Conservation (phyloP, 441 rosid species). For the Breynia disticha region DNA sequence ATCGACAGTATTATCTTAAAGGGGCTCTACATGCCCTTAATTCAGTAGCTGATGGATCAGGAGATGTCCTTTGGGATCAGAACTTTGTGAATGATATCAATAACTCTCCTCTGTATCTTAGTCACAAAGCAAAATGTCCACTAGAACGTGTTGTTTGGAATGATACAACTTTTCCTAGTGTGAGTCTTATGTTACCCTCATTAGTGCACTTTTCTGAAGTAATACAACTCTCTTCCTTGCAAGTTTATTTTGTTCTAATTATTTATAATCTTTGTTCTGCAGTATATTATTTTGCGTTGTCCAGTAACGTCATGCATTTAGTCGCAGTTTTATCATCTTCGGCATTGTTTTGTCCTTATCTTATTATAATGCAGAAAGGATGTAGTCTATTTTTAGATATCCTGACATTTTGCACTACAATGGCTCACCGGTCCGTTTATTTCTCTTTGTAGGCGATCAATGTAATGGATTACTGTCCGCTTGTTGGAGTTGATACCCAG, state of each 20-base stretch:
- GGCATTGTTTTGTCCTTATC: too few species aligned
- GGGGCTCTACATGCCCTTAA: conserved; percentile 76
- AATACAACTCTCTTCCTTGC: too few species aligned
- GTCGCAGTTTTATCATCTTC: too few species aligned
- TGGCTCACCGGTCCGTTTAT: too few species aligned
- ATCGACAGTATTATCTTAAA: conserved; percentile 91
- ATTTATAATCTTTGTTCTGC: too few species aligned
- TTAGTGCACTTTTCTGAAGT: neutral
- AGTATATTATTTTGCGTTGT: too few species aligned
- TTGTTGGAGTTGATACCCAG: conserved; percentile 76
- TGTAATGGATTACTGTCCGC: conserved; percentile 95
- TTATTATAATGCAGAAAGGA: too few species aligned
- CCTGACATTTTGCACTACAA: too few species aligned
- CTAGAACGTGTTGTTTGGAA: conserved; percentile 90
- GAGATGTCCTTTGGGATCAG: conserved; percentile 85
- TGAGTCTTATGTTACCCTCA: conserved; percentile 30
- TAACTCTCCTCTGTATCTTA: conserved; percentile 75
- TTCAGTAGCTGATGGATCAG: conserved; percentile 44
- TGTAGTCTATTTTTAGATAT: too few species aligned
- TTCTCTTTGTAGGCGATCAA: conserved; percentile 51
- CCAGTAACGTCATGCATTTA: too few species aligned
- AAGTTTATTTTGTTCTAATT: too few species aligned
- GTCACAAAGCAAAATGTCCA: conserved; percentile 59
- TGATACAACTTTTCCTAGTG: conserved; percentile 83
- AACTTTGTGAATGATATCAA: conserved; percentile 93